Evolutionary conservation across 1,284 basidiomycete genomes (phyloP), one percentile per base, ranked within the genome.

Genomic region (Marasmius oreades): DNA sequence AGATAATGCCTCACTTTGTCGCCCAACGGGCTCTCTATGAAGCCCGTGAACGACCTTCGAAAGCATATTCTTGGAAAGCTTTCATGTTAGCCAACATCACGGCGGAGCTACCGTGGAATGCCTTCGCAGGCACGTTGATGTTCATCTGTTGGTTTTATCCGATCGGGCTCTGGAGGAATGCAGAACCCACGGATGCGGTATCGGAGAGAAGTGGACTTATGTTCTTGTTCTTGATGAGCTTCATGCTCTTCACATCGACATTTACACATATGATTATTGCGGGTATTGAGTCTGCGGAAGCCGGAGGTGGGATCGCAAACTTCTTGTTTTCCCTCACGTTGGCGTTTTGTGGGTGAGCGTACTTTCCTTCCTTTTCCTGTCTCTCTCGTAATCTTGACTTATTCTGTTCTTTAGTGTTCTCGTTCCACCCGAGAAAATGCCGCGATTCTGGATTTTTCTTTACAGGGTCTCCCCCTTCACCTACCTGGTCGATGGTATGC

Each of bases 41-140:
- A 66, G 82, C 84, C 12, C 80, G 90, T 33, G 90, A 92, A 68
- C 79, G 84, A 1, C 78, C 87, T 0, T 82, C 81, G 56, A 82
- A 84, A 65, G 90, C 91, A 66, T 95, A 94, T 74, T 84, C 83
- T 51, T 95, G 93, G 93, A 77, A 84, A 6, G 84, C 89, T 1
- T 80, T 94, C 46, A 67, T 86, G 47, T 77, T 83, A 0, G 75
- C 84, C 0, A 86, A 88, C 61, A 76, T 89, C 56, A 63, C 85
- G 2, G 78, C 80, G 24, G 86, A 87, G 61, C 58, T 88, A 2
- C 87, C 87, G 0, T 86, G 85, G 79, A 86, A 88, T 62, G 77
- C 88, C 20, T 50, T 85, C 3, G 80, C 79, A 14, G 79, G 82
- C 0, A 71, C 76, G 0, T 51, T 88, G 1, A 83, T 80, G 69